Base-by-base conservation (phyloP, 441 rosid genomes). In the Pelargonium cotyledonis region DNA sequence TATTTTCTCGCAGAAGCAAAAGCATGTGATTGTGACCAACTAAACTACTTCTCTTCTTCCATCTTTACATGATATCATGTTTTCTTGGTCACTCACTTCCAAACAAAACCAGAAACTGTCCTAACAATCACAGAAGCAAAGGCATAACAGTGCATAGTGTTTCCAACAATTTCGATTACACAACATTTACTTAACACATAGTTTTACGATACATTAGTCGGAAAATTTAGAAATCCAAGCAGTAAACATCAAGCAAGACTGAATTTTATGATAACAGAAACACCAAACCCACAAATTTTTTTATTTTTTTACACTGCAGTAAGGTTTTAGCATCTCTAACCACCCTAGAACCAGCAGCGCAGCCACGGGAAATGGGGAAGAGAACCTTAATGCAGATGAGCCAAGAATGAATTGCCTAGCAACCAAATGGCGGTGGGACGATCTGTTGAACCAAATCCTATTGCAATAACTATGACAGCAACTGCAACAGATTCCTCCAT, bases 341-440 rank as follows among this genome's bases (percentile, higher is more conserved):
- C 78, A 67, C 6, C 15, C 75, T 67, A 26, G 9, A 49, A 65
- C 60, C 21, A 18, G 8, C 73, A 14, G 8, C 73, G 11, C 15
- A 55, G 73, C 65, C 47, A 58, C 65, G 15, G 18, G 65, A 70
- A 63, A 71, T 65, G 76, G 69, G 18, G 73, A 57, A 68, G 73
- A 70, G 44, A 66, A 65, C 86, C 84, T 76, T 62, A 63, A 70
- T 23, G 71, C 66, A 35, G 26, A 21, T 77, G 86, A 90, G 98
- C 97, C 98, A 93, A 93, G 94, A 87, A 90, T 89, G 98, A 89
- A 61, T 90, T 90, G 98, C 98, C 98, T 83, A 64, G 66, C 88
- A 84, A 83, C 85, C 91, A 75, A 81, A 74, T 66, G 71, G 77
- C 18, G 38, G 66, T 65, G 65, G 74, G 76, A 69, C 68, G 11